Evolutionary conservation across 2,329 filamentous ascomycete species (phyloP), one percentile per base, ranked within the genome.

Genomic region (Elsinoe perseae): DNA sequence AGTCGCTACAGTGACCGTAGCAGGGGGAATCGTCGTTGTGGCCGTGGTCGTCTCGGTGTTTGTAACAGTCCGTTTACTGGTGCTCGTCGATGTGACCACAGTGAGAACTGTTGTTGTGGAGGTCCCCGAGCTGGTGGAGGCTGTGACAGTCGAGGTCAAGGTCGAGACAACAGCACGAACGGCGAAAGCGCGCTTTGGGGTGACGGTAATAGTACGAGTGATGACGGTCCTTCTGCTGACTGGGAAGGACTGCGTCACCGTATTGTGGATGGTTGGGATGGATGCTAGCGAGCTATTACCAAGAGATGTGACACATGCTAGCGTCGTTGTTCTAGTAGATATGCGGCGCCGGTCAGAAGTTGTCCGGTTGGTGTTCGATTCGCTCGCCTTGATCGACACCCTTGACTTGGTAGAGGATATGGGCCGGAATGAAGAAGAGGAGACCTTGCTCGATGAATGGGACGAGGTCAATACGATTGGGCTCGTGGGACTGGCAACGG

Each of bases 181-280:
- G 4, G 21, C 20, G 18, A 32, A 21, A 8, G 50, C 30, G 10
- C 30, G 30, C n/a, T 16, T 23, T 2, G 50, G 50, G 12, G 50
- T 54, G 32, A 54, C 23, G n/a, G 34, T 38, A 7, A 16, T 21
- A 7, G 50, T 54, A 12, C 18, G 30, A 7, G 50, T 54, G 20
- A 38, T 9, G 2, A 28, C 34, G 4, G 30, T 54, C 32, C n/a
- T 21, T 12, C 50, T 20, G 16, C 16, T 54, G 21, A 54, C 50
- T 16, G 50, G 50, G 36, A 40, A 54, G 5, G 16, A 18, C 18
- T 54, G 50, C 16, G 50, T 54, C 4, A 54, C 50, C 14, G 27
- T 42, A 34, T 54, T 54, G 18, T 20, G 50, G 36, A 54, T 42
- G 20, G 50, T 54, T 14, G 34, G 30, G 6, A 42, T 10, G 4